Conservation (phyloP, 2,329 filamentous ascomycete species). For the Thyridium curvatum region DNA sequence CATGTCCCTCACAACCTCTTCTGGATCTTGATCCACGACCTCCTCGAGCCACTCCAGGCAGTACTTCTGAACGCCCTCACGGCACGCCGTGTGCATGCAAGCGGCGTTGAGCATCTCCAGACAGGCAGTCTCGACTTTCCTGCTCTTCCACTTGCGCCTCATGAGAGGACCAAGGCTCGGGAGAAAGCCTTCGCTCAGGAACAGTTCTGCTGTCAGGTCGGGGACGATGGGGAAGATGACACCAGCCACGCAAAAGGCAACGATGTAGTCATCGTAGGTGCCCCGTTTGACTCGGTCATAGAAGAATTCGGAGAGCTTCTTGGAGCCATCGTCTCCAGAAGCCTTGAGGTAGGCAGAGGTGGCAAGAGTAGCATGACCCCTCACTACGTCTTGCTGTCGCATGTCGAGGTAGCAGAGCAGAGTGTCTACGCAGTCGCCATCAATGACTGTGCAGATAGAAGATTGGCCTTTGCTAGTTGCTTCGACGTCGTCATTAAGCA, state of each 20-base stretch:
- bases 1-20: conserved; percentile 43
- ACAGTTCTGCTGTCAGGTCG: conserved; percentile 67
- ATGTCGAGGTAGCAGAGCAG: conserved; percentile 83
- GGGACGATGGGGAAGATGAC: conserved; percentile 82
- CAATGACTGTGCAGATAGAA: conserved; percentile 57
- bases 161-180: conserved; percentile 70
- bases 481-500: conserved; percentile 49
- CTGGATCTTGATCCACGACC: conserved; percentile 66
- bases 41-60: conserved; percentile 85
- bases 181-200: conserved; percentile 84
- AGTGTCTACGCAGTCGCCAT: conserved; percentile 73
- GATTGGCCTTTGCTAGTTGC: conserved; percentile 34
- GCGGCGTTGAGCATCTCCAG: conserved; percentile 88
- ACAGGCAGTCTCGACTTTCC: conserved; percentile 78
- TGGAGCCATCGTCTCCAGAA: conserved; percentile 62
- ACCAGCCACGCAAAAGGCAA: conserved; percentile 89
- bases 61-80: conserved; percentile 77
- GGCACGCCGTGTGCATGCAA: conserved; percentile 76
- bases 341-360: conserved; percentile 79
- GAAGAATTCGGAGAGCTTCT: conserved; percentile 69
- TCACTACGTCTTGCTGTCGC: conserved; percentile 65
- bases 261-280: conserved; percentile 81
- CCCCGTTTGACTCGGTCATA: conserved; percentile 63
- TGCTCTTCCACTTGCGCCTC: conserved; percentile 74
- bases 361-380: conserved; percentile 75